Conservation (phyloP, 2,329 filamentous ascomycete species). For the Sporothrix globosa region DNA sequence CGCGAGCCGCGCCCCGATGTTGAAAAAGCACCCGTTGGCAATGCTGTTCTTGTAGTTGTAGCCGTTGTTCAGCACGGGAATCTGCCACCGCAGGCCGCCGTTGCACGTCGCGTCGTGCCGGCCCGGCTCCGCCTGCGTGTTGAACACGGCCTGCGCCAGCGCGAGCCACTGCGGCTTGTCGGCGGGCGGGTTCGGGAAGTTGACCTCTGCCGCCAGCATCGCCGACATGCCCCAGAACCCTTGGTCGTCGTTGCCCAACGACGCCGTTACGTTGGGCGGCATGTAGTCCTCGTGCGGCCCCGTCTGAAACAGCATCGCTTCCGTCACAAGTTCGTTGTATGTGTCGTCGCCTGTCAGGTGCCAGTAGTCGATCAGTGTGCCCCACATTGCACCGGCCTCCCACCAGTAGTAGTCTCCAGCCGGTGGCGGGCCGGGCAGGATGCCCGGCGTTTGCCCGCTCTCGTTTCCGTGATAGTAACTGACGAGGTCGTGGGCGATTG, state of each 20-base stretch:
- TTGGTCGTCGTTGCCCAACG: slow-evolving; percentile 62
- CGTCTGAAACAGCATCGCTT: slow-evolving; percentile 52
- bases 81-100: slow-evolving; percentile 70
- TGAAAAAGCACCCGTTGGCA: slow-evolving; percentile 56
- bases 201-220: slow-evolving; percentile 59
- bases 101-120: slow-evolving; percentile 60
- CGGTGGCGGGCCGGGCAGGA: slow-evolving; percentile 42
- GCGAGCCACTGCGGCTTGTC: slow-evolving; percentile 54
- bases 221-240: slow-evolving; percentile 61
- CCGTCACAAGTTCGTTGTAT: slow-evolving; percentile 54
- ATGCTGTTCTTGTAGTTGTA: slow-evolving; percentile 65
- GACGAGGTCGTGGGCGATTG: slow-evolving; percentile 42
- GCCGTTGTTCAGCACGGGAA: slow-evolving; percentile 63
- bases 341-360: slow-evolving; percentile 50
- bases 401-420: slow-evolving; percentile 44
- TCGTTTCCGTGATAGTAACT: slow-evolving; percentile 43
- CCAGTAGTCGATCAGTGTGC: slow-evolving; percentile 47
- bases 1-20: slow-evolving; percentile 61
- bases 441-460: slow-evolving; percentile 39
- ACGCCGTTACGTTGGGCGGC: slow-evolving; percentile 50
- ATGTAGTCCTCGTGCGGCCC: slow-evolving; percentile 55
- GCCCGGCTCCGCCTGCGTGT: slow-evolving; percentile 50
- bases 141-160: slow-evolving; percentile 62
- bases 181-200: slow-evolving; percentile 52
- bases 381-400: slow-evolving; percentile 41